These are phyloP conservation scores for Stygiomarasmius scandens DNA, from an alignment of 1,284 basidiomycete species.

Conservation along the genomic window DNA sequence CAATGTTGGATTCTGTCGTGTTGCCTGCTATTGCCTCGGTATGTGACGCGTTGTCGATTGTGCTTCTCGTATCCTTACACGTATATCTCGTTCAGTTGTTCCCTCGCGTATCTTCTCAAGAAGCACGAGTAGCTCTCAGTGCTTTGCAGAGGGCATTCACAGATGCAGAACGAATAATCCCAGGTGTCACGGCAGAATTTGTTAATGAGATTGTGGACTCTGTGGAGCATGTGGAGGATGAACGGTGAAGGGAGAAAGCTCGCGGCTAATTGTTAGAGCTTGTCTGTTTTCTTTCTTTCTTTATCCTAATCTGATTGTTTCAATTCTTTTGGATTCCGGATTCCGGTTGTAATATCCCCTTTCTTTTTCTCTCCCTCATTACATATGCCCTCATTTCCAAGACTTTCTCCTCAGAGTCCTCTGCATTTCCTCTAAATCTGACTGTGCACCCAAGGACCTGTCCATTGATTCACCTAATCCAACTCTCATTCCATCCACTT, in stretches of 20 bases:
- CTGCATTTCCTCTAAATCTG: not conserved
- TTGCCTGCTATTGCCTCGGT: slow-evolving; percentile 92
- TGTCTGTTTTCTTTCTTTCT: not conserved
- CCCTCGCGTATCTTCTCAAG: slow-evolving; percentile 84
- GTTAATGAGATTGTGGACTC: slow-evolving; percentile 88
- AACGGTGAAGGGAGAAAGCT: slow-evolving; percentile 37
- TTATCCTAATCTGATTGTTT: not conserved
- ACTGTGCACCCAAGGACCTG: not conserved
- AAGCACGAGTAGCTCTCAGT: slow-evolving; percentile 83
- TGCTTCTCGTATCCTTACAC: slow-evolving; percentile 5
- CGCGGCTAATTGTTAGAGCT: too few species aligned
- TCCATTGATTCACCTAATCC: not conserved
- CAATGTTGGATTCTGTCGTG: slow-evolving; percentile 94
- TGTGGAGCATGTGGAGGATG: slow-evolving; percentile 87
- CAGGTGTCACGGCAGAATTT: slow-evolving; percentile 79
- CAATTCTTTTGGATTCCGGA: not conserved
- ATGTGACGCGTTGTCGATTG: slow-evolving; percentile 12
- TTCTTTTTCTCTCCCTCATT: not conserved
- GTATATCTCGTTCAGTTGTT: slow-evolving; percentile 63
- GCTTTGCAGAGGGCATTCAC: slow-evolving; percentile 88
- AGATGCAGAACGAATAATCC: slow-evolving; percentile 88
- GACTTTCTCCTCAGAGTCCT: not conserved
- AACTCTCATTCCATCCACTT: not conserved
- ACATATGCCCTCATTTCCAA: not conserved
- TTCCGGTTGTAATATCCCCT: too few species aligned